Conservation (phyloP, 2,329 filamentous ascomycete species). For the Xylaria sp. region DNA sequence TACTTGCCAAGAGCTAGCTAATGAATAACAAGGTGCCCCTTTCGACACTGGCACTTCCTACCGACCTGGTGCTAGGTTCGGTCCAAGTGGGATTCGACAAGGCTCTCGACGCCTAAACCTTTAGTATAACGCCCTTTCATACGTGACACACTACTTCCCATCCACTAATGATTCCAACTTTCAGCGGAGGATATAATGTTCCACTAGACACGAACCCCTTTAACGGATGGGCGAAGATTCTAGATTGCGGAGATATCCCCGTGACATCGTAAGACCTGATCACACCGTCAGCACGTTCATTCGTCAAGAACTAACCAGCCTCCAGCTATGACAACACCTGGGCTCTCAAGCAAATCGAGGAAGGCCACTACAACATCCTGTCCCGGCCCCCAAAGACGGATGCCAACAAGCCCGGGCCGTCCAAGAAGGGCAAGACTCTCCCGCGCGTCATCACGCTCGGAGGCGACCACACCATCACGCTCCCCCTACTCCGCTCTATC, state of each 20-base stretch:
- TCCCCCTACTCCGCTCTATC: slow-evolving; percentile 61
- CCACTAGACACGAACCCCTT: slow-evolving; percentile 80
- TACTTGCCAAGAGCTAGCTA: not conserved
- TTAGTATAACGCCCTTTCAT: slow-evolving; percentile 60
- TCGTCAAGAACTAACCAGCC: not conserved
- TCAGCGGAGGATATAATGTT: slow-evolving; percentile 85
- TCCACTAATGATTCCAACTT: slow-evolving; percentile 4
- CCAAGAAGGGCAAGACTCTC: slow-evolving; percentile 73
- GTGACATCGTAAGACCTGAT: slow-evolving; percentile 71
- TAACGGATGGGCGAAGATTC: slow-evolving; percentile 75
- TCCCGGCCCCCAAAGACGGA: slow-evolving; percentile 72
- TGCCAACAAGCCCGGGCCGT: slow-evolving; percentile 66
- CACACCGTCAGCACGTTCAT: not conserved
- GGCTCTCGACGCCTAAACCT: slow-evolving; percentile 84
- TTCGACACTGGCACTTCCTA: slow-evolving; percentile 89
- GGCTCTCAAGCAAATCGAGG: slow-evolving; percentile 82
- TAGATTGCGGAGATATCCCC: slow-evolving; percentile 84
- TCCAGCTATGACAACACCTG: slow-evolving; percentile 79
- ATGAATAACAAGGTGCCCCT: slow-evolving; percentile 62
- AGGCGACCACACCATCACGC: slow-evolving; percentile 65
- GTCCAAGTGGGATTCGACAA: slow-evolving; percentile 82
- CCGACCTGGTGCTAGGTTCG: slow-evolving; percentile 80
- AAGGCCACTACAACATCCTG: slow-evolving; percentile 77
- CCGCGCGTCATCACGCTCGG: slow-evolving; percentile 80
- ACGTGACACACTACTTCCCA: slow-evolving; percentile 32